Evolutionary conservation across 768 basidiomycete genomes (phyloP), one percentile per base, ranked within the genome.

Genomic region (Suillus luteus): DNA sequence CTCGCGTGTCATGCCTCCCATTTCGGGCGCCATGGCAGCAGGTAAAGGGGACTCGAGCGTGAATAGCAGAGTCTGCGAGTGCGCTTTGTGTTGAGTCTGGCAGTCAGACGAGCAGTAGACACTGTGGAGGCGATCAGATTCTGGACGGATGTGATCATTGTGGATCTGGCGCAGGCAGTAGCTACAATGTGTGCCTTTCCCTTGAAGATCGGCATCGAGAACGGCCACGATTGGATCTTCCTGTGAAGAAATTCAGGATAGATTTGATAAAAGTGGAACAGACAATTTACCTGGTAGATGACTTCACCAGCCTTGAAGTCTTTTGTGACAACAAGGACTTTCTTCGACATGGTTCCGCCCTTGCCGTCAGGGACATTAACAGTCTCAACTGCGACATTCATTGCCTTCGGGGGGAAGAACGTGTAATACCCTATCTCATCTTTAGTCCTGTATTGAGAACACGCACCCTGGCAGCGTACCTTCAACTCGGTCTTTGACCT

Each of bases 21-120:
- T 60, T 52, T 75, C 75, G 8, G 73, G 65, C n/a, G 75, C 73
- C 54, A 81, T 51, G 2, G 76, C 75, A 24, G 73, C 71, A 3
- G 90, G 88, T 15, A 92, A 70, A 27, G 87, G 83, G 1, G 83
- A 75, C 48, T 91, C 88, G 15, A 84, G 78, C 37, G 87, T 85
- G 76, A 93, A 93, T 55, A 93, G 85, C 55, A 94, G 80, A 49
- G 80, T 82, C 67, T 91, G 86, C 14, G 84, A 90, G 71, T 88
- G 85, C 2, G 77, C 69, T 70, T 83, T 85, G 48, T 87, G 79
- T 41, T 81, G 75, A 48, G 78, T 63, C 68, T 86, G 82, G 69
- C 92, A 93, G 10, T 82, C 82, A 66, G 83, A 80, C 9, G 93
- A 93, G 77, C 92, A 95, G 77, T 90, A 94, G 1, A 82, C 82